Percentiles rank a stretch among this genome's conserved stretches.
These are phyloP conservation scores for Colletotrichum cereale DNA, from an alignment of 2,329 filamentous ascomycete genomes.

Conservation along the genomic window DNA sequence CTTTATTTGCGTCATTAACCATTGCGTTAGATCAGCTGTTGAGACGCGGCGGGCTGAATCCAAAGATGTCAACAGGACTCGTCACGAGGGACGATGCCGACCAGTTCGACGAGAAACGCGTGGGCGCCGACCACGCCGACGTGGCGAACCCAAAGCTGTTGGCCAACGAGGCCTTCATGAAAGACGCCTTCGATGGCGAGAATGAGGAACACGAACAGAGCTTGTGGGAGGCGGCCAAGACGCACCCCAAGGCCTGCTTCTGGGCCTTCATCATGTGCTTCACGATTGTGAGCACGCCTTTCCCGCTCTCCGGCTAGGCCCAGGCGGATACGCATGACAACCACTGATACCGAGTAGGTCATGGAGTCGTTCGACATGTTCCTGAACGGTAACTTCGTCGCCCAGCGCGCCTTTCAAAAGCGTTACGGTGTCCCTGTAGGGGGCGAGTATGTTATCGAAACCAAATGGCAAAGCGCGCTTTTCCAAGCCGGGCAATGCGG, in stretches of 20 bases:
- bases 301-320: too few relatives aligned
- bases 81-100: constrained; percentile 26
- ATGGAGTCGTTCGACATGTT: constrained; percentile 66
- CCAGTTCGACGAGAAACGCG: constrained; percentile 33
- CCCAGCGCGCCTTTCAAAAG: constrained; percentile 53
- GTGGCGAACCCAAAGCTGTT: constrained; percentile 51
- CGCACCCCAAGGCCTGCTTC: constrained; percentile 58
- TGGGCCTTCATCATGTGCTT: constrained; percentile 64
- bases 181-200: constrained; percentile 57
- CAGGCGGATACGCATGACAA: not conserved
- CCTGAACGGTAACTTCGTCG: constrained; percentile 61
- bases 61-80: constrained; percentile 37
- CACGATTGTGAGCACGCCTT: constrained; percentile 57
- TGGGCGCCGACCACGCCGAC: constrained; percentile 42
- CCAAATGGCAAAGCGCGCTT: constrained; percentile 56
- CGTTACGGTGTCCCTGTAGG: constrained; percentile 51
- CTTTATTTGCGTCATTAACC: not conserved
- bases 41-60: not conserved
- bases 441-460: constrained; percentile 49
- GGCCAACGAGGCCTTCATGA: constrained; percentile 53
- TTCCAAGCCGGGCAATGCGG: constrained; percentile 51
- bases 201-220: constrained; percentile 57
- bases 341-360: constrained; percentile 48
- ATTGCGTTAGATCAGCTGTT: not conserved
- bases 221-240: constrained; percentile 53